A percentile compares a stretch with the other conserved stretches of the same genome.
These are phyloP conservation scores for Candolleomyces aberdarensis DNA, from an alignment of 768 basidiomycete species.

Conservation along the genomic window DNA sequence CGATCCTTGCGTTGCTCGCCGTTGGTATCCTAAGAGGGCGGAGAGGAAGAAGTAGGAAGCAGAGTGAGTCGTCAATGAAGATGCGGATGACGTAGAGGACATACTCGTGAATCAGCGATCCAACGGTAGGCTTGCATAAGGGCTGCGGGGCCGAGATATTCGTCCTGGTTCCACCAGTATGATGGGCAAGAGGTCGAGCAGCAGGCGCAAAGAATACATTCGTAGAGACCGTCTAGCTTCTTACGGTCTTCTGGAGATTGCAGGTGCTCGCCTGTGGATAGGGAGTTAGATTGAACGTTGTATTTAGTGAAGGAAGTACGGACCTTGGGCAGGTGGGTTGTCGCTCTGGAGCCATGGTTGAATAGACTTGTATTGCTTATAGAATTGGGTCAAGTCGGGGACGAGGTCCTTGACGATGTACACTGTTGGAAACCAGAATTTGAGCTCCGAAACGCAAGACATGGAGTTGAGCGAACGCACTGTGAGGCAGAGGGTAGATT, in stretches of 20 bases:
- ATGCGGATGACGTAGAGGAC: conserved; percentile 22
- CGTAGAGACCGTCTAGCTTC: conserved; percentile 97
- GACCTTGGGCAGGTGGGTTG: conserved; percentile 73
- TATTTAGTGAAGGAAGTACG: background rate
- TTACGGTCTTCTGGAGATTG: conserved; percentile 89
- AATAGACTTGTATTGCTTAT: conserved; percentile 99
- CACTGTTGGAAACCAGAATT: conserved; percentile 51
- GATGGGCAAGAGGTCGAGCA: conserved; percentile 97
- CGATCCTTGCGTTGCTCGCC: conserved; percentile 81
- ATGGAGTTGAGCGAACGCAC: conserved; percentile 45
- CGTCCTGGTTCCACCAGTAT: conserved; percentile 99
- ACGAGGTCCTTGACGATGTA: conserved; percentile 99
- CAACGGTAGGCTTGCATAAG: conserved; percentile 97
- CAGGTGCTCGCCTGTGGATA: conserved; percentile 63
- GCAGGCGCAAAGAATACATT: conserved; percentile 95
- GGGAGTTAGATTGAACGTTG: background rate
- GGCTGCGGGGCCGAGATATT: conserved; percentile 96
- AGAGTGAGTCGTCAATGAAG: background rate
- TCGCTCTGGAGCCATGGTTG: conserved; percentile 95
- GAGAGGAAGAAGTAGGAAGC: background rate
- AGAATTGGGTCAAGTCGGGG: conserved; percentile 86
- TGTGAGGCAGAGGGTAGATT: conserved; percentile 97
- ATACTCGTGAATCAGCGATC: conserved; percentile 93
- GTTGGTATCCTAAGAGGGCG: conserved; percentile 59
- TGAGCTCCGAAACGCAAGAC: background rate